A percentile compares a stretch with the other conserved stretches of the same genome.
Evolutionary conservation across 2,329 filamentous ascomycete genomes (phyloP).

Genomic region (Colletotrichum paranaense): DNA sequence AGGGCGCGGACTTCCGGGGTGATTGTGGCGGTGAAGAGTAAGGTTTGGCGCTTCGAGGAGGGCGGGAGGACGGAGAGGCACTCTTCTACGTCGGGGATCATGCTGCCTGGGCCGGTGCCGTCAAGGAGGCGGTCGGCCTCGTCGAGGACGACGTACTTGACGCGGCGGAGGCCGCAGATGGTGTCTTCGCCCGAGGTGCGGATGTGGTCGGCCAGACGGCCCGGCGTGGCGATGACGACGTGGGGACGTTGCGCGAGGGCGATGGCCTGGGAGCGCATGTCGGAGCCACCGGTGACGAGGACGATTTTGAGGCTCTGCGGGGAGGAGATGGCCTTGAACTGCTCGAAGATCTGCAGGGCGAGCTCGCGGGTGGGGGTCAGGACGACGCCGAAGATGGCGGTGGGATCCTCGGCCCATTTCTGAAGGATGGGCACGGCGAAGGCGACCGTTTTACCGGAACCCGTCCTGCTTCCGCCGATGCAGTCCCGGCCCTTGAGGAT

Average conservation of each 20-base stretch:
- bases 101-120: slow-evolving; percentile 79
- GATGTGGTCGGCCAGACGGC: slow-evolving; percentile 93
- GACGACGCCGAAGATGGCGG: slow-evolving; percentile 89
- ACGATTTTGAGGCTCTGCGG: slow-evolving; percentile 88
- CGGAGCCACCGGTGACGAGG: slow-evolving; percentile 90
- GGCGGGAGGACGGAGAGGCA: slow-evolving; percentile 86
- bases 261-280: slow-evolving; percentile 92
- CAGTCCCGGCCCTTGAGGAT: slow-evolving; percentile 93
- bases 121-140: slow-evolving; percentile 92
- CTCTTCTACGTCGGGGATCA: slow-evolving; percentile 94
- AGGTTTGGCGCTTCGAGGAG: slow-evolving; percentile 83
- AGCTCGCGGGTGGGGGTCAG: slow-evolving; percentile 92
- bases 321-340: slow-evolving; percentile 91
- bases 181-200: slow-evolving; percentile 92
- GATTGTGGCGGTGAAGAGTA: slow-evolving; percentile 95
- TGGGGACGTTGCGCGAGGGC: slow-evolving; percentile 86
- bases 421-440: slow-evolving; percentile 96
- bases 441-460: slow-evolving; percentile 96
- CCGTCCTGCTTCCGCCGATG: slow-evolving; percentile 93
- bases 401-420: slow-evolving; percentile 91
- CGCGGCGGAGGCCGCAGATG: slow-evolving; percentile 80
- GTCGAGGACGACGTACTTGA: slow-evolving; percentile 90
- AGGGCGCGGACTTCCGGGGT: slow-evolving; percentile 91
- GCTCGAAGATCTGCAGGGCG: slow-evolving; percentile 95
- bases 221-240: slow-evolving; percentile 93